phyloP scores from a whole-genome alignment of 148 eudicot species.

The Silene conica region DNA sequence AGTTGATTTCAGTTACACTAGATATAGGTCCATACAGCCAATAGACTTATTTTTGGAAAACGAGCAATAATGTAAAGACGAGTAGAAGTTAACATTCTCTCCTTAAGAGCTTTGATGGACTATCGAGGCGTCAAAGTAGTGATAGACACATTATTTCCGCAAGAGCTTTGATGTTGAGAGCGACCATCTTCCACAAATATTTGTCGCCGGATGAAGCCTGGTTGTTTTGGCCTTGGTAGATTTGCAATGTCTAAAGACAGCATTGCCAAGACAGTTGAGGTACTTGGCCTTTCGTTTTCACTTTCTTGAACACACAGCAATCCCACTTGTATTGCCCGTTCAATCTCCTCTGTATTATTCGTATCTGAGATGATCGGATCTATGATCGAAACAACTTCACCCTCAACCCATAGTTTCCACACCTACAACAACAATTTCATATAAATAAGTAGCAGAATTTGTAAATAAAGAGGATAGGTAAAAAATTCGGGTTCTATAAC shows the following conservation, averaged over 20 bases:
- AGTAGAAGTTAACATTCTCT: too few relatives aligned
- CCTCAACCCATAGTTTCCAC: conserved; percentile 19
- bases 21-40: too few relatives aligned
- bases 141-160: conserved; percentile 4
- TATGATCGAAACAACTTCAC: not conserved
- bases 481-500: too few relatives aligned
- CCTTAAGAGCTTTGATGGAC: too few relatives aligned
- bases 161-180: not conserved
- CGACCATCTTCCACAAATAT: not conserved
- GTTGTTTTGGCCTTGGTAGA: conserved; percentile 8
- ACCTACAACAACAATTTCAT: not conserved
- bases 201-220: not conserved
- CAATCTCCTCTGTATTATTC: not conserved
- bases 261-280: conserved; percentile 6
- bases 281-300: conserved; percentile 6
- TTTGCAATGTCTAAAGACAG: conserved; percentile 1
- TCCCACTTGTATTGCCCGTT: conserved; percentile 5
- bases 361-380: conserved; percentile 6
- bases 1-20: too few relatives aligned
- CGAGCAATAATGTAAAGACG: too few relatives aligned
- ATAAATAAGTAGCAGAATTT: too few relatives aligned
- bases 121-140: not conserved
- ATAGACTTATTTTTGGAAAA: too few relatives aligned
- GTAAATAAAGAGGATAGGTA: too few relatives aligned
- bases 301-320: conserved; percentile 16